Conservation (phyloP, 352 stramenopile species). For the Phytophthora cactorum region DNA sequence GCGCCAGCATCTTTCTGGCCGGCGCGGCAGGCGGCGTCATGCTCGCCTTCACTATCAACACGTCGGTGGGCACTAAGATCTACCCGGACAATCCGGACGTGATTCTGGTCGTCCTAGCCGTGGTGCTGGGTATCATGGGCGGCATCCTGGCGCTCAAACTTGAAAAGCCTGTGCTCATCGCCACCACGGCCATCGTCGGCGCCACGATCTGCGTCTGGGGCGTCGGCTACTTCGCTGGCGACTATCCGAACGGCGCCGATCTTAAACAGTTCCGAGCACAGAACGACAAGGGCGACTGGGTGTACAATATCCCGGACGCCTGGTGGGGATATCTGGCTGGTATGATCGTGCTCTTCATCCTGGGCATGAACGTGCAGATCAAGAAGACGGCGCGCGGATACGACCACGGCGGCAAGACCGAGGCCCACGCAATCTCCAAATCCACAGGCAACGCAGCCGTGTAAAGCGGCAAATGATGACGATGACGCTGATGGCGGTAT, state of each 20-base stretch:
- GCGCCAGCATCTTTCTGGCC: slow-evolving; percentile 54
- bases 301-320: slow-evolving; percentile 68
- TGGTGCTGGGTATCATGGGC: slow-evolving; percentile 45
- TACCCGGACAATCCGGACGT: slow-evolving; percentile 57
- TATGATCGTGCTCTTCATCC: slow-evolving; percentile 58
- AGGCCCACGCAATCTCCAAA: slow-evolving; percentile 39
- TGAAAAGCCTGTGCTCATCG: slow-evolving; percentile 61
- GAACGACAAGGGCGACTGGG: slow-evolving; percentile 46
- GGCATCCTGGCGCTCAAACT: slow-evolving; percentile 60
- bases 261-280: slow-evolving; percentile 54
- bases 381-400: slow-evolving; percentile 64
- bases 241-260: slow-evolving; percentile 66
- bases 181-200: slow-evolving; percentile 66
- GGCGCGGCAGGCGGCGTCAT: slow-evolving; percentile 56
- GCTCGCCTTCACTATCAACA: slow-evolving; percentile 60
- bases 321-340: slow-evolving; percentile 82
- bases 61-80: slow-evolving; percentile 52
- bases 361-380: slow-evolving; percentile 69
- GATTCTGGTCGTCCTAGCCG: slow-evolving; percentile 47
- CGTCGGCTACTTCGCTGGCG: slow-evolving; percentile 70
- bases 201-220: slow-evolving; percentile 59
- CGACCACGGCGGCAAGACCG: slow-evolving; percentile 47
- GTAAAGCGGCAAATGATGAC: slow-evolving; percentile 10
- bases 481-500: background rate
- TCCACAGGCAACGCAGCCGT: slow-evolving; percentile 32